Conservation (phyloP, 352 stramenopile genomes). For the Globisporangium canariense region DNA sequence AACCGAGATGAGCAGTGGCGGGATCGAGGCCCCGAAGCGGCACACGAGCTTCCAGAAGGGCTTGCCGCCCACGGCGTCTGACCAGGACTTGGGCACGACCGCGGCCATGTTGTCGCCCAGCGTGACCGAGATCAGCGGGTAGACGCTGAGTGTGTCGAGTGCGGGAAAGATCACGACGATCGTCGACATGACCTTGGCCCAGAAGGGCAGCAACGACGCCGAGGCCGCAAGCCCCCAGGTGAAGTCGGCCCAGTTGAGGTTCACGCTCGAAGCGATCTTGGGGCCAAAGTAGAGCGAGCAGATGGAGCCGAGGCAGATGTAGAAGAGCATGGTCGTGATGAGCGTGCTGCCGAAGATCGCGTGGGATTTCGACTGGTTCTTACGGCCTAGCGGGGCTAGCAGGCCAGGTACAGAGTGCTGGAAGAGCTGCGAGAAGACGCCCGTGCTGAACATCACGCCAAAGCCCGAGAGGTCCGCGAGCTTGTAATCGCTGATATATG, state of each 20-base stretch:
- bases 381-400: slow-evolving; percentile 58
- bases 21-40: slow-evolving; percentile 70
- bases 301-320: slow-evolving; percentile 72
- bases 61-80: slow-evolving; percentile 24
- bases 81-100: slow-evolving; percentile 45
- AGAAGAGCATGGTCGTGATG: slow-evolving; percentile 82
- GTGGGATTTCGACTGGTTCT: slow-evolving; percentile 57
- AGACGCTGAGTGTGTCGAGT: slow-evolving; percentile 88
- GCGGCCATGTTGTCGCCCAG: slow-evolving; percentile 89
- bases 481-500: slow-evolving; percentile 60
- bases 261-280: slow-evolving; percentile 78
- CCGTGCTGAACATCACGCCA: slow-evolving; percentile 88
- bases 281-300: slow-evolving; percentile 86
- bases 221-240: slow-evolving; percentile 71
- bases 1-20: slow-evolving; percentile 74
- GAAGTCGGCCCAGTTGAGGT: slow-evolving; percentile 91
- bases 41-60: slow-evolving; percentile 73
- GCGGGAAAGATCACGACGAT: slow-evolving; percentile 89
- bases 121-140: slow-evolving; percentile 90
- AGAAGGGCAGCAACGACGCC: slow-evolving; percentile 43
- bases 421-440: slow-evolving; percentile 90
- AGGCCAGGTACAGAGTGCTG: slow-evolving; percentile 89
- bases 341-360: slow-evolving; percentile 77
- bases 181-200: slow-evolving; percentile 59
- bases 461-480: slow-evolving; percentile 77